Percentiles rank a stretch among this genome's conserved stretches.
Evolutionary conservation across 1,284 basidiomycete genomes (phyloP).

Genomic region (Ustilago shanxiensis): DNA sequence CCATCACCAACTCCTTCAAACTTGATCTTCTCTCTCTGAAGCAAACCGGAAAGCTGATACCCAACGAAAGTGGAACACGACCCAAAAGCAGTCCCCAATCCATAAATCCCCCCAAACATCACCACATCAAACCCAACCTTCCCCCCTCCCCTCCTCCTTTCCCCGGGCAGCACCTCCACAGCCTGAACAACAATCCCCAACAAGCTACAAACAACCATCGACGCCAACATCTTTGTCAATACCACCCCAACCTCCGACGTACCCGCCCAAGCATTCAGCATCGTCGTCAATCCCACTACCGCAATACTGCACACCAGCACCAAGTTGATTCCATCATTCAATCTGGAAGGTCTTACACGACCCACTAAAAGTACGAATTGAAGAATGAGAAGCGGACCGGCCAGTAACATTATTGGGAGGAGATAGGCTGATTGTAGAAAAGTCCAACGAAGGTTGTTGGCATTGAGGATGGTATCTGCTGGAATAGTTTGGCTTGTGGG

Average conservation of each 20-base stretch:
- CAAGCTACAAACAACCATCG: conserved; percentile 8
- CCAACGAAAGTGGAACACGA: conserved; percentile 19
- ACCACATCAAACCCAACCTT: conserved; percentile 1
- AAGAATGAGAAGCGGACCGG: conserved; percentile 18
- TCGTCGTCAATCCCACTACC: conserved; percentile 16
- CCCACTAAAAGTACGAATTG: conserved; percentile 25
- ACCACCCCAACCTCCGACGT: conserved; percentile 15
- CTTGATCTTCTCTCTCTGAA: conserved; percentile 11
- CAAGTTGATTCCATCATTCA: conserved; percentile 8
- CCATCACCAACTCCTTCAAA: conserved; percentile 5
- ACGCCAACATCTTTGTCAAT: conserved; percentile 18
- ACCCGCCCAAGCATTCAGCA: conserved; percentile 22
- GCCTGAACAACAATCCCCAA: conserved; percentile 18
- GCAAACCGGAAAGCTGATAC: conserved; percentile 13
- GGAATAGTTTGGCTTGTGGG: not conserved
- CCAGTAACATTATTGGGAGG: conserved; percentile 21
- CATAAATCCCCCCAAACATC: conserved; percentile 21
- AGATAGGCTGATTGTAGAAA: conserved; percentile 29
- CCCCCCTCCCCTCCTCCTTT: not conserved
- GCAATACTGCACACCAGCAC: not conserved
- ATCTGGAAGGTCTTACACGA: not conserved
- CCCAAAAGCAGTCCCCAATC: conserved; percentile 20
- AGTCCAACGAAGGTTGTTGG: conserved; percentile 19
- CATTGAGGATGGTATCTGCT: conserved; percentile 14
- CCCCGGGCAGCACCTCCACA: conserved; percentile 9